Evolutionary conservation across 768 basidiomycete genomes (phyloP).

Genomic region (Naganishia vaughanmartiniae): DNA sequence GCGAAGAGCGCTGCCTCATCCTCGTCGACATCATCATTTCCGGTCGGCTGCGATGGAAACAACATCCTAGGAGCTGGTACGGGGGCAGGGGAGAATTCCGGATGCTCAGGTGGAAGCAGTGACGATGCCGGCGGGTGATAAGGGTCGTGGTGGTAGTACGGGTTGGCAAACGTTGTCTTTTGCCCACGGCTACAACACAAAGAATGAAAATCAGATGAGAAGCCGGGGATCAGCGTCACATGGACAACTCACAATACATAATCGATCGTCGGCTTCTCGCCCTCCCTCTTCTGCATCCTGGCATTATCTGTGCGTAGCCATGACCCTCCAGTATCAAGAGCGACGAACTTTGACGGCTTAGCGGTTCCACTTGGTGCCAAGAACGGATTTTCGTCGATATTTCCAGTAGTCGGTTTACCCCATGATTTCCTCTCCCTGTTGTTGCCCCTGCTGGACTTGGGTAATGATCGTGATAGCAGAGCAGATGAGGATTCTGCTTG

Average conservation of each 20-base stretch:
- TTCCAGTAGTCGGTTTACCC: conserved; percentile 17
- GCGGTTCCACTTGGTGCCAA: background rate
- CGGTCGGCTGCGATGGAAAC: background rate
- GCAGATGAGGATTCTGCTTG: background rate
- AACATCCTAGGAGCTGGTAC: conserved; percentile 24
- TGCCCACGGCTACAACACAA: conserved; percentile 9
- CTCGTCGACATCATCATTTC: background rate
- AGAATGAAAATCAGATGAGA: background rate
- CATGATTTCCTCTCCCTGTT: conserved; percentile 18
- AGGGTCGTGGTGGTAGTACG: conserved; percentile 22
- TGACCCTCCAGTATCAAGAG: background rate
- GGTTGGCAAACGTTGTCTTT: conserved; percentile 31
- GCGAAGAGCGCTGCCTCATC: background rate
- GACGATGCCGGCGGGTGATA: conserved; percentile 19
- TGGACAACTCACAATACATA: conserved; percentile 20
- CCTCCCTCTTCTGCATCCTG: background rate
- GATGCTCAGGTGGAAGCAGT: conserved; percentile 25
- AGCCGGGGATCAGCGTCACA: background rate
- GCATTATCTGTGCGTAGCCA: conserved; percentile 20
- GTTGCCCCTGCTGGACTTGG: background rate
- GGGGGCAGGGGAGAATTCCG: conserved; percentile 28
- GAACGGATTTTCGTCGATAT: conserved; percentile 27
- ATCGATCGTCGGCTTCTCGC: conserved; percentile 25
- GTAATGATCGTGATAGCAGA: no score
- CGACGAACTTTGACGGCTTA: background rate